Evolutionary conservation across 257 asterid species (phyloP).

Genomic region (Petrea volubilis): DNA sequence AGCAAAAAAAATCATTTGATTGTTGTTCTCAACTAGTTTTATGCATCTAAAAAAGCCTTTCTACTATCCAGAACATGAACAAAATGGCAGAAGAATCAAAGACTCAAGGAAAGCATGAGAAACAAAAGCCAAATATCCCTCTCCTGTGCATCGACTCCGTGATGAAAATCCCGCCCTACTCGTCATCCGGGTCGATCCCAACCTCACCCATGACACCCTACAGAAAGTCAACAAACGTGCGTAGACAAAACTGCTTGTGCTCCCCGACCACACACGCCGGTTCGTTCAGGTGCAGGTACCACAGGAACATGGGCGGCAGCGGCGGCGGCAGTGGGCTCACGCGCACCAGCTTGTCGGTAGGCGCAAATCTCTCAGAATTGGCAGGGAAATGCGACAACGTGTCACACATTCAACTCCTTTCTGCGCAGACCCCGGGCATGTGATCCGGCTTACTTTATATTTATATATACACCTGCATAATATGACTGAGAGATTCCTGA

Average conservation of each 20-base stretch:
- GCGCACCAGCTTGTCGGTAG: constrained; percentile 52
- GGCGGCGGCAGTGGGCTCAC: background rate
- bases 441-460: background rate
- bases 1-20: too few relatives aligned
- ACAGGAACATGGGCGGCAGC: constrained; percentile 32
- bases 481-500: background rate
- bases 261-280: constrained; percentile 74
- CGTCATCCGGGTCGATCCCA: constrained; percentile 42
- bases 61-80: constrained; percentile 29
- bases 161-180: constrained; percentile 23
- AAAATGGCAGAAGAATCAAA: constrained; percentile 50
- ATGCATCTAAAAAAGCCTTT: background rate
- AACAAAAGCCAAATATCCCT: constrained; percentile 35
- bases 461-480: constrained; percentile 24
- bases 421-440: constrained; percentile 25
- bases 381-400: constrained; percentile 16
- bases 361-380: constrained; percentile 53
- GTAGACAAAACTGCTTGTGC: constrained; percentile 62
- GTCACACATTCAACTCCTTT: constrained; percentile 3
- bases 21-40: background rate
- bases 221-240: constrained; percentile 37
- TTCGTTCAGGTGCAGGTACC: constrained; percentile 75
- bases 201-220: constrained; percentile 44
- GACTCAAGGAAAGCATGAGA: constrained; percentile 22
- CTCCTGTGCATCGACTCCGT: constrained; percentile 26